These are phyloP conservation scores for Tetrahymena borealis DNA, from an alignment of 73 alveolate species.

Conservation along the genomic window DNA sequence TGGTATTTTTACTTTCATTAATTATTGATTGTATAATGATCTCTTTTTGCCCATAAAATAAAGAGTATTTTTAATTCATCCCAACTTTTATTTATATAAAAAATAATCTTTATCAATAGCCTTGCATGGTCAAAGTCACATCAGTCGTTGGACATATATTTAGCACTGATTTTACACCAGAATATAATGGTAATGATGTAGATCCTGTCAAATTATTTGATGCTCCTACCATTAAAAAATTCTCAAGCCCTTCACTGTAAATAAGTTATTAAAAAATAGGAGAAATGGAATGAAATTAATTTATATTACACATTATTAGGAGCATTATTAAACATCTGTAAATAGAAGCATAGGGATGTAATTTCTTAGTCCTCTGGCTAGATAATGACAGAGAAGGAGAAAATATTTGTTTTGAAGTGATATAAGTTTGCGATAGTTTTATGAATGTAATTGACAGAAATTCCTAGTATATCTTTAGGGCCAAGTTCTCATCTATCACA, in stretches of 20 bases:
- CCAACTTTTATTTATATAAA: neutral
- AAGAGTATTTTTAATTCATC: too few species aligned
- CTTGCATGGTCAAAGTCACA: neutral
- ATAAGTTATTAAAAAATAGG: neutral
- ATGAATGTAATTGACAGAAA: neutral
- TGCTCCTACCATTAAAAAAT: slow-evolving; percentile 82
- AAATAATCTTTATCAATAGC: neutral
- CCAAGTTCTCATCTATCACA: slow-evolving; percentile 90
- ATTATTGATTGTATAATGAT: neutral
- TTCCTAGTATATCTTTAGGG: slow-evolving; percentile 53
- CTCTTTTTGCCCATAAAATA: too few species aligned
- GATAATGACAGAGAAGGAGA: slow-evolving; percentile 99
- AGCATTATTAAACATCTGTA: slow-evolving; percentile 38
- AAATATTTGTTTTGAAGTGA: slow-evolving; percentile 96
- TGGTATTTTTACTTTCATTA: neutral
- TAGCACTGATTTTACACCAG: slow-evolving; percentile 94
- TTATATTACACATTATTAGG: neutral
- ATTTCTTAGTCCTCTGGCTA: slow-evolving; percentile 92
- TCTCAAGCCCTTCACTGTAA: slow-evolving; percentile 57
- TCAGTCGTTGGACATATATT: slow-evolving; percentile 83
- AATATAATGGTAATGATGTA: slow-evolving; percentile 66
- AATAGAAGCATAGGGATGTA: slow-evolving; percentile 68
- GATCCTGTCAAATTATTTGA: slow-evolving; percentile 92
- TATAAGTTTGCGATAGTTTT: neutral
- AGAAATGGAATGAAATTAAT: neutral